phyloP scores from a whole-genome alignment of 2,329 filamentous ascomycete species.

The Sporothrix euskadiensis region DNA sequence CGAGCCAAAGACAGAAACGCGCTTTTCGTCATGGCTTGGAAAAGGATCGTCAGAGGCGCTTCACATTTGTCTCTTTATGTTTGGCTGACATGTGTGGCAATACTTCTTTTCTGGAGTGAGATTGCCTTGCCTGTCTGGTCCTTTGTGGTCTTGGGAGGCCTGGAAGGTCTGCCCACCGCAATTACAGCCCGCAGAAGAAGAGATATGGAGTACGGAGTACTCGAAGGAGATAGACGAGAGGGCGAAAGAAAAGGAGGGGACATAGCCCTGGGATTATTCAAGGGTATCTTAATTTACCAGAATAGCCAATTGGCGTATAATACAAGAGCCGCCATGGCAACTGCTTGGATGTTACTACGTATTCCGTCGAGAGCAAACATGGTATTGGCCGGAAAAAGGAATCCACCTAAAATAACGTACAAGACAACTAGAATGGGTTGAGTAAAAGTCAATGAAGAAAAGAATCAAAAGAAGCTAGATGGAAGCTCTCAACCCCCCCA shows the following conservation, averaged over 20 bases:
- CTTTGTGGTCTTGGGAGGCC: neutral
- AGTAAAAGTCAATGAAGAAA: neutral
- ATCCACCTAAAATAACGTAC: no score
- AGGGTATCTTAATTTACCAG: conserved; percentile 2
- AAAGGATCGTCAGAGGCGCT: conserved; percentile 1
- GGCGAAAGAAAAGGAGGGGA: neutral
- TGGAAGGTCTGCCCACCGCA: neutral
- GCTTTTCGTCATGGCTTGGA: conserved; percentile 20
- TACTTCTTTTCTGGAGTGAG: neutral
- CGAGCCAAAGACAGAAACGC: neutral
- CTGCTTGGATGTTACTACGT: neutral
- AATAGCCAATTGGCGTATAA: conserved; percentile 7
- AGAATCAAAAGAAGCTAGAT: neutral
- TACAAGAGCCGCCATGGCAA: neutral
- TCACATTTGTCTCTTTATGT: neutral
- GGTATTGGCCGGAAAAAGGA: neutral
- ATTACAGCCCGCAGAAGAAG: neutral
- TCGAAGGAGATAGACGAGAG: conserved; percentile 10
- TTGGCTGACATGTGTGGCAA: neutral
- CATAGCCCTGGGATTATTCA: neutral
- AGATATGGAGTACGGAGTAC: neutral
- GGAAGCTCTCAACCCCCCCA: conserved; percentile 5
- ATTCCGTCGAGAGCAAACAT: neutral
- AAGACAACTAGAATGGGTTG: neutral
- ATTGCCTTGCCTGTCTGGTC: neutral